Conservation (phyloP, 108 stramenopile genomes). For the Stephanodiscus triporus region DNA sequence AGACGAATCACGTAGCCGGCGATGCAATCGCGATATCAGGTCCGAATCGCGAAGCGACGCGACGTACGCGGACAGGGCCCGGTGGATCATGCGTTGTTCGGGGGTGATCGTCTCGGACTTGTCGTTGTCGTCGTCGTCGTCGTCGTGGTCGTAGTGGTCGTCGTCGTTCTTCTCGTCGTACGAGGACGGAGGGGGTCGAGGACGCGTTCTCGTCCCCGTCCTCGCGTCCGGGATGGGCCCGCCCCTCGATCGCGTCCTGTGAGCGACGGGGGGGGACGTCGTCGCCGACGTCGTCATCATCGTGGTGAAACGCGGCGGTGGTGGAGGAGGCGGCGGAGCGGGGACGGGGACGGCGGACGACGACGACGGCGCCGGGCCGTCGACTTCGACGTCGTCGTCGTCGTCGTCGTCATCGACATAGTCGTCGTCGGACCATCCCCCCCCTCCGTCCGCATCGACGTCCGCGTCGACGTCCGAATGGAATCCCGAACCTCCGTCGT, state of each 20-base stretch:
- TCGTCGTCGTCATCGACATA: neutral
- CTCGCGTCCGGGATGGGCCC: too few relatives aligned
- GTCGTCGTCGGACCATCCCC: neutral
- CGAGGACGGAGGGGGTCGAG: neutral
- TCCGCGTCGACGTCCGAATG: neutral
- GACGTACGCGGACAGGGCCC: conserved; percentile 28
- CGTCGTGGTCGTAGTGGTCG: neutral
- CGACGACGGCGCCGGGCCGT: neutral
- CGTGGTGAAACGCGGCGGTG: too few relatives aligned
- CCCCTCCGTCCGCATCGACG: neutral
- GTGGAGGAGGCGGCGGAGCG: too few relatives aligned
- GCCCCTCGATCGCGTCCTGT: too few relatives aligned
- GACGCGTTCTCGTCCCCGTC: too few relatives aligned
- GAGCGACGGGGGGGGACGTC: too few relatives aligned
- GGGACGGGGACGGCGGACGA: too few relatives aligned
- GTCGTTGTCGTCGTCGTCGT: conserved; percentile 4
- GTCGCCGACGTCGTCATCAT: too few relatives aligned
- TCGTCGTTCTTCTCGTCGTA: too few relatives aligned
- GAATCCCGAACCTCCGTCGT: too few relatives aligned
- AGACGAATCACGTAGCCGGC: conserved; percentile 8
- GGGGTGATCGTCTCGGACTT: conserved; percentile 3
- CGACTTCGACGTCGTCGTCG: neutral
- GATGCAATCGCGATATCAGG: conserved; percentile 57
- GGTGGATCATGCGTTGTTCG: neutral
- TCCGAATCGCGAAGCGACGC: conserved; percentile 40